A percentile compares a stretch with the other conserved stretches of the same genome.
These are phyloP conservation scores for Ambispora gerdemannii DNA, from an alignment of 192 early-diverging fungal species.

Conservation along the genomic window DNA sequence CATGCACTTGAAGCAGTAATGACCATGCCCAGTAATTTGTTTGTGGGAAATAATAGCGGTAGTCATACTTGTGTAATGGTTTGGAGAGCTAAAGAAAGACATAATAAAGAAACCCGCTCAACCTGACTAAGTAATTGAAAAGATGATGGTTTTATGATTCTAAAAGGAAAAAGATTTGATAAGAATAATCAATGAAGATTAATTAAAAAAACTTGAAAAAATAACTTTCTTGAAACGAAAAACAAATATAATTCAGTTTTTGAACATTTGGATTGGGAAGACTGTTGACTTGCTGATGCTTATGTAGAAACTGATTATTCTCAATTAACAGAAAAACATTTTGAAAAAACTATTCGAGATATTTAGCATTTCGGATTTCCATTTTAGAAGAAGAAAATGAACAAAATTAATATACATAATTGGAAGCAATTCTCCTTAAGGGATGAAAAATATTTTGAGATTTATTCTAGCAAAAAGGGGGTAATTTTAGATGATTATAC, in stretches of 20 bases:
- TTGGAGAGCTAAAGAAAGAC: neutral
- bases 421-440: neutral
- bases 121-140: neutral
- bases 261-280: too few relatives aligned
- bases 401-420: neutral
- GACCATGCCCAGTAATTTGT: neutral
- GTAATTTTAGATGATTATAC: neutral
- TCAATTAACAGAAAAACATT: neutral
- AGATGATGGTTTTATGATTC: neutral
- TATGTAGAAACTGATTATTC: neutral
- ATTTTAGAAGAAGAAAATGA: neutral
- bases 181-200: too few relatives aligned
- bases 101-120: neutral
- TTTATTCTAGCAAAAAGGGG: neutral
- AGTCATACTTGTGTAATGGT: neutral
- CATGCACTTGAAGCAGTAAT: neutral
- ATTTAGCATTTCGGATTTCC: neutral
- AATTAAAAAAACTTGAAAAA: too few relatives aligned
- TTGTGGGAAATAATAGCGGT: neutral
- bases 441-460: neutral
- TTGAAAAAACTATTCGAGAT: slow-evolving; percentile 12
- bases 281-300: slow-evolving; percentile 4
- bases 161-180: neutral
- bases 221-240: too few relatives aligned
- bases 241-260: too few relatives aligned